Percentiles rank a stretch among this genome's conserved stretches.
Conservation (phyloP, 208 protist genomes). For the Trypanosoma theileri region DNA sequence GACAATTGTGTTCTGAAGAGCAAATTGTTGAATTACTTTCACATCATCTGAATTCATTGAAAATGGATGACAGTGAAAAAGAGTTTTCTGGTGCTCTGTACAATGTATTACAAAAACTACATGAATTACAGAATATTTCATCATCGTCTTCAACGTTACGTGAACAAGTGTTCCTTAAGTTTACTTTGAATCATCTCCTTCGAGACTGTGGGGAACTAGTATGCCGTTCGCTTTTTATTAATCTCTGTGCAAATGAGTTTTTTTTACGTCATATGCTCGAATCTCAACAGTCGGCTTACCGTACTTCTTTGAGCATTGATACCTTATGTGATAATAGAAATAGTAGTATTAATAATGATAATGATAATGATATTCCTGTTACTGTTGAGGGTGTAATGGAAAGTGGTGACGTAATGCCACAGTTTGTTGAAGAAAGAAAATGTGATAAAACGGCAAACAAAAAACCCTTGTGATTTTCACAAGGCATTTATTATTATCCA, state of each 20-base stretch:
- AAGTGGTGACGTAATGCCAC: no score
- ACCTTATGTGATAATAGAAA: neutral
- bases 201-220: neutral
- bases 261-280: constrained; percentile 5
- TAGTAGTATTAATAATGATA: neutral
- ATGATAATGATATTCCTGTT: no score
- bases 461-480: neutral
- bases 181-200: constrained; percentile 8
- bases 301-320: neutral
- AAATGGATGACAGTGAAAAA: neutral
- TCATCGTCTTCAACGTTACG: neutral
- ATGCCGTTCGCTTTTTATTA: constrained; percentile 8
- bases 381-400: no score
- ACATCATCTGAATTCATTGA: neutral
- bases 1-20: neutral
- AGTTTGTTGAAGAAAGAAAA: no score
- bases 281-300: constrained; percentile 1
- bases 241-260: neutral
- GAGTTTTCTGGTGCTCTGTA: neutral
- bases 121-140: constrained; percentile 2
- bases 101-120: constrained; percentile 4
- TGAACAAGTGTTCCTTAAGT: constrained; percentile 3
- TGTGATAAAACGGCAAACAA: no score
- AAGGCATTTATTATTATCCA: neutral
- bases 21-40: constrained; percentile 13